phyloP scores from a whole-genome alignment of 306 rosid species.

The Quillaja saponaria region DNA sequence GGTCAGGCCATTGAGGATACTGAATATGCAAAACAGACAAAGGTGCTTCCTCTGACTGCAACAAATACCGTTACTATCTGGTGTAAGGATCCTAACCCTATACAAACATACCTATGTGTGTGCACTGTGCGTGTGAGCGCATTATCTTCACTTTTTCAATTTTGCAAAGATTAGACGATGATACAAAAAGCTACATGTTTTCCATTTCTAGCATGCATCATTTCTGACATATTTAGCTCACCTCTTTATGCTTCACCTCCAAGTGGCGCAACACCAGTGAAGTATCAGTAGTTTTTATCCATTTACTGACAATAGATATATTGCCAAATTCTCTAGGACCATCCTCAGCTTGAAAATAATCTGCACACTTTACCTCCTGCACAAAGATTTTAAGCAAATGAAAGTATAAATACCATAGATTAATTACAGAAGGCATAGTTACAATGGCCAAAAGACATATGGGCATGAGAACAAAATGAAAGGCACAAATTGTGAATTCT shows the following conservation, averaged over 20 bases:
- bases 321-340: slow-evolving; percentile 87
- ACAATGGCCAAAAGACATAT: background rate
- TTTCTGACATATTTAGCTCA: too few species aligned
- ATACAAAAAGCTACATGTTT: too few species aligned
- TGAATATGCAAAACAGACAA: slow-evolving; percentile 80
- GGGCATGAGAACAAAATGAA: background rate
- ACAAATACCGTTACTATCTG: too few species aligned
- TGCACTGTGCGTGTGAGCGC: too few species aligned
- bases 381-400: background rate
- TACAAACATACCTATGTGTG: too few species aligned
- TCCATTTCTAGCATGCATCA: too few species aligned
- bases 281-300: slow-evolving; percentile 61
- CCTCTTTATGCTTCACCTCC: slow-evolving; percentile 75
- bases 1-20: slow-evolving; percentile 97
- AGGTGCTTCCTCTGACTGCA: slow-evolving; percentile 64
- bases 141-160: too few species aligned
- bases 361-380: slow-evolving; percentile 79
- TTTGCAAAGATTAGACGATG: too few species aligned
- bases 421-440: background rate
- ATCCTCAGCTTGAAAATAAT: slow-evolving; percentile 89
- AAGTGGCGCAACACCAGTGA: slow-evolving; percentile 68
- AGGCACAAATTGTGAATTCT: background rate
- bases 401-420: background rate
- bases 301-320: slow-evolving; percentile 60
- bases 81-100: too few species aligned